Evolutionary conservation across 2,329 filamentous ascomycete genomes (phyloP).

Genomic region (Plenodomus tracheiphilus): DNA sequence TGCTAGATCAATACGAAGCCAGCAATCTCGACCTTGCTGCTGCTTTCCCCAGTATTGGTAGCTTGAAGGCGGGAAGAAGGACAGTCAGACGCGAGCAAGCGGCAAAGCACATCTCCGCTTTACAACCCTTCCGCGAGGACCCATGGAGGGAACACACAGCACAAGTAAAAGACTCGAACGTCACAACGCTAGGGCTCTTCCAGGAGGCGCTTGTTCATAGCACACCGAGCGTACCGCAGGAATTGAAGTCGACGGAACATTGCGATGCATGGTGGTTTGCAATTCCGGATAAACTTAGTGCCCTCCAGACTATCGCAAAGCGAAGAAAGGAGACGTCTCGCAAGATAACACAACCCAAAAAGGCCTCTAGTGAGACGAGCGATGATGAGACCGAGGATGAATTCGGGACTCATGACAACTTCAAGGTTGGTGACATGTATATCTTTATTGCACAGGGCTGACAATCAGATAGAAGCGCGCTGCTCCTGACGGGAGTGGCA

Average conservation of each 20-base stretch:
- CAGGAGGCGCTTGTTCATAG: slow-evolving; percentile 38
- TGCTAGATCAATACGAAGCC: slow-evolving; percentile 62
- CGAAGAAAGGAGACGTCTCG: slow-evolving; percentile 10
- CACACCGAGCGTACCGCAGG: slow-evolving; percentile 27
- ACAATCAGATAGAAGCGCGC: slow-evolving; percentile 15
- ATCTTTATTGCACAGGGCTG: not conserved
- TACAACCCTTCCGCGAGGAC: slow-evolving; percentile 57
- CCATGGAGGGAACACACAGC: slow-evolving; percentile 47
- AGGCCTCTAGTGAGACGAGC: slow-evolving; percentile 14
- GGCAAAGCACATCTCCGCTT: slow-evolving; percentile 58
- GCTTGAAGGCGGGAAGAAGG: slow-evolving; percentile 50
- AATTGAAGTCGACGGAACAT: slow-evolving; percentile 20
- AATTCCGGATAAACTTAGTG: slow-evolving; percentile 14
- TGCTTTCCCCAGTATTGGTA: slow-evolving; percentile 60
- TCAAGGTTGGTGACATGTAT: slow-evolving; percentile 20
- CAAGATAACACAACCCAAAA: slow-evolving; percentile 3
- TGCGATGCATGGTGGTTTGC: slow-evolving; percentile 26
- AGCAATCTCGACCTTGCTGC: slow-evolving; percentile 59
- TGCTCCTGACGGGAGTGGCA: not conserved
- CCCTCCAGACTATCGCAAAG: slow-evolving; percentile 11
- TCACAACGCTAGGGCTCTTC: slow-evolving; percentile 38
- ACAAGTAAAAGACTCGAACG: slow-evolving; percentile 22
- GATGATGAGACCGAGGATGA: slow-evolving; percentile 43
- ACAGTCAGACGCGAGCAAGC: slow-evolving; percentile 54
- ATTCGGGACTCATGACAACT: slow-evolving; percentile 41